phyloP scores from a whole-genome alignment of 1,284 basidiomycete species.

The Fomitopsis betulina region DNA sequence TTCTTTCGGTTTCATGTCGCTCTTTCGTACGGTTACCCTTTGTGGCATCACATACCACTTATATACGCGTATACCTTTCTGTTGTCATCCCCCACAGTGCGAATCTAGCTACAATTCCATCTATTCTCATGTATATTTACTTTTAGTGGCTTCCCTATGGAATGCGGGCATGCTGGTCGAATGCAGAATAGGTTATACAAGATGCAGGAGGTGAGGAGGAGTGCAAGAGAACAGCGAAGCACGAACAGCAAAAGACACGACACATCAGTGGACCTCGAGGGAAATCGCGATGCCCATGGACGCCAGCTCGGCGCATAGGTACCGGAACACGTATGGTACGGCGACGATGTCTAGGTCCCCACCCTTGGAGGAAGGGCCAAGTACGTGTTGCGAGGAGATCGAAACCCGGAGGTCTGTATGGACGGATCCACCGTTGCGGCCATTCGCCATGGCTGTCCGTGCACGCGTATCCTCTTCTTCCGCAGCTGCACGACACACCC shows the following conservation, averaged over 20 bases:
- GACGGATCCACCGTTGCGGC: constrained; percentile 34
- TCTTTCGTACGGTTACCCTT: neutral
- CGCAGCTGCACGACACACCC: constrained; percentile 76
- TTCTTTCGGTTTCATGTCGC: neutral
- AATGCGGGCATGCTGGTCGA: constrained; percentile 2
- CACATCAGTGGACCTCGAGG: constrained; percentile 48
- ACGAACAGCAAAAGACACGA: neutral
- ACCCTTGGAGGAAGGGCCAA: constrained; percentile 55
- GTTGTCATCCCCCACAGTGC: neutral
- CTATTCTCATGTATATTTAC: constrained; percentile 7
- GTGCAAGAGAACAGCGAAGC: neutral
- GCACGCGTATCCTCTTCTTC: constrained; percentile 57
- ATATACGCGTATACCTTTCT: constrained; percentile 7
- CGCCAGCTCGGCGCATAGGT: constrained; percentile 81
- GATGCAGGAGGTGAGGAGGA: neutral
- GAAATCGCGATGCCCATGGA: constrained; percentile 86
- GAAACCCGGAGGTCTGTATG: constrained; percentile 53
- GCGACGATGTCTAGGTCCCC: constrained; percentile 91
- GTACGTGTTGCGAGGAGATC: constrained; percentile 61
- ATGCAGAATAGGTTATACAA: neutral
- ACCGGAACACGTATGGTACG: constrained; percentile 93
- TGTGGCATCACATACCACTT: neutral
- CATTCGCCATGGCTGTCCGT: constrained; percentile 48
- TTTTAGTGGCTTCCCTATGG: constrained; percentile 6
- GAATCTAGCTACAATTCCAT: neutral